Evolutionary conservation across 1,139 yeast species (phyloP).

Genomic region (Pichia inconspicua): DNA sequence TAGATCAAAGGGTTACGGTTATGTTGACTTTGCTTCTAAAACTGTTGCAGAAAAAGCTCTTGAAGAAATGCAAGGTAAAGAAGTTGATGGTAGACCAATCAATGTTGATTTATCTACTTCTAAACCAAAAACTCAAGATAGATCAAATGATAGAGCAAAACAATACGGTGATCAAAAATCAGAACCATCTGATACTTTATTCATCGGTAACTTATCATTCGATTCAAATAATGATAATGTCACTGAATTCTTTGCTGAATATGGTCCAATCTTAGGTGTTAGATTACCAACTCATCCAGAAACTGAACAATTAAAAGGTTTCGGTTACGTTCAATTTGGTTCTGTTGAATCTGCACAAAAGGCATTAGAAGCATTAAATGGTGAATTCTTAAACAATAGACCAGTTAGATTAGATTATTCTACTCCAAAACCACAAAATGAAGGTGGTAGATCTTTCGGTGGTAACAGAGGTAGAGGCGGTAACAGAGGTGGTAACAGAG

Average conservation of each 20-base stretch:
- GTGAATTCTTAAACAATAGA: slow-evolving; percentile 85
- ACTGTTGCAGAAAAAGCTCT: slow-evolving; percentile 85
- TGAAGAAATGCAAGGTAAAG: slow-evolving; percentile 78
- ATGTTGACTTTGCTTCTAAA: slow-evolving; percentile 82
- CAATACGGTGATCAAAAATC: slow-evolving; percentile 86
- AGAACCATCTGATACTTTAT: slow-evolving; percentile 89
- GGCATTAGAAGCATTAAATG: slow-evolving; percentile 82
- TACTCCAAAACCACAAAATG: slow-evolving; percentile 55
- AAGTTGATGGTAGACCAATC: slow-evolving; percentile 94
- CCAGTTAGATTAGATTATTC: slow-evolving; percentile 92
- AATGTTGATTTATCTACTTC: slow-evolving; percentile 88
- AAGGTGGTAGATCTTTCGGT: slow-evolving; percentile 28
- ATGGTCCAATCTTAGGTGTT: slow-evolving; percentile 78
- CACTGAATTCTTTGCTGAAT: slow-evolving; percentile 61
- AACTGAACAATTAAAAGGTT: slow-evolving; percentile 97
- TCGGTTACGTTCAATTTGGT: slow-evolving; percentile 91
- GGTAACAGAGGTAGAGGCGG: slow-evolving; percentile 30
- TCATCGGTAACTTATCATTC: slow-evolving; percentile 93
- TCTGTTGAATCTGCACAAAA: slow-evolving; percentile 84
- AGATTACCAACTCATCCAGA: slow-evolving; percentile 98
- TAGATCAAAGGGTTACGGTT: slow-evolving; percentile 95
- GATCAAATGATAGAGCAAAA: slow-evolving; percentile 68
- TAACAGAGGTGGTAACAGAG: slow-evolving; percentile 36
- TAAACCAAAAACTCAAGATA: slow-evolving; percentile 56
- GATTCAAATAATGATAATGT: slow-evolving; percentile 74